Conservation (phyloP, 2,329 filamentous ascomycete genomes). For the Microdochium paspali region DNA sequence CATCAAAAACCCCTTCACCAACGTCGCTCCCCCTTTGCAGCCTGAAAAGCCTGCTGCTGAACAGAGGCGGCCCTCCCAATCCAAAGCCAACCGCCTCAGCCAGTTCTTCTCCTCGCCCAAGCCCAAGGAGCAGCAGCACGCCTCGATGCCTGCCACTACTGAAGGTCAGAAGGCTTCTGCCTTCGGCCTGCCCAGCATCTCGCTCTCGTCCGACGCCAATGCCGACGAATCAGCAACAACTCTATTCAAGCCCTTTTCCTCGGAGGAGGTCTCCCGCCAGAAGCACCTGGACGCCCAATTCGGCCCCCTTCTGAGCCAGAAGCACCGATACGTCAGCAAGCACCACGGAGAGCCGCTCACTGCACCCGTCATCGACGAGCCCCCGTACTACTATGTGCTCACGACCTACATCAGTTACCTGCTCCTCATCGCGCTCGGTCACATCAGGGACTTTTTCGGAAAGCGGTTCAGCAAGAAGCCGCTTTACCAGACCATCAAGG, state of each 20-base stretch:
- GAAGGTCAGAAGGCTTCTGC: slow-evolving; percentile 40
- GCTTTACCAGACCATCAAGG: slow-evolving; percentile 70
- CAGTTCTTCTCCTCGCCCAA: slow-evolving; percentile 79
- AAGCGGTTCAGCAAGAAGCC: slow-evolving; percentile 85
- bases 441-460: slow-evolving; percentile 94
- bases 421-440: slow-evolving; percentile 88
- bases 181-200: slow-evolving; percentile 63
- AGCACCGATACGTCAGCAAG: slow-evolving; percentile 82
- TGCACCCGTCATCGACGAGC: slow-evolving; percentile 85
- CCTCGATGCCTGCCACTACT: slow-evolving; percentile 55
- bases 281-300: slow-evolving; percentile 83
- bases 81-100: slow-evolving; percentile 67
- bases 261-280: slow-evolving; percentile 69
- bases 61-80: slow-evolving; percentile 50
- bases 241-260: slow-evolving; percentile 79
- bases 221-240: slow-evolving; percentile 67
- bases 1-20: slow-evolving; percentile 47
- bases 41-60: slow-evolving; percentile 32
- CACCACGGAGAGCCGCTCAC: slow-evolving; percentile 74
- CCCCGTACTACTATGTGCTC: slow-evolving; percentile 91
- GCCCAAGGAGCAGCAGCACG: slow-evolving; percentile 60
- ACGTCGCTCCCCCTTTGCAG: slow-evolving; percentile 34
- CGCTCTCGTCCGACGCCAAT: slow-evolving; percentile 67
- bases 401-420: slow-evolving; percentile 99
- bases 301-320: slow-evolving; percentile 69